Percentiles rank a stretch among this genome's conserved stretches.
Conservation (phyloP, 306 rosid species). For the Quercus berberidifolia region DNA sequence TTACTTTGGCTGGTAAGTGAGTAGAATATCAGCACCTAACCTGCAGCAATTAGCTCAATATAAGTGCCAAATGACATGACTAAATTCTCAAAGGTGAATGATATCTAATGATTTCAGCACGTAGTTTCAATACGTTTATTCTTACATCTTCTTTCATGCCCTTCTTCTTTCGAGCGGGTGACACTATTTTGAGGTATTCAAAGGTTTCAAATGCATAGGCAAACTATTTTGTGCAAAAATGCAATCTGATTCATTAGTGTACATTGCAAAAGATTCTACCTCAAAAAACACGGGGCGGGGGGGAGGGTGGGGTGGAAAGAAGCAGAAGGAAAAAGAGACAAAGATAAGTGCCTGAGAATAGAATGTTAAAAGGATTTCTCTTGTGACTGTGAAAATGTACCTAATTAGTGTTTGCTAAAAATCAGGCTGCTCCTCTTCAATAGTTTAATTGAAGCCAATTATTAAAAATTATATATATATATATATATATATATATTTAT, state of each 20-base stretch:
- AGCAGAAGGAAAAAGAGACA: not conserved
- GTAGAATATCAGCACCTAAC: slow-evolving; percentile 5
- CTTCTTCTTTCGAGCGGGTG: not conserved
- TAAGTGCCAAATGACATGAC: not conserved
- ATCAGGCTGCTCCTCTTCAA: not conserved
- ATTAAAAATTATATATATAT: not conserved
- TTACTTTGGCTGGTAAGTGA: slow-evolving; percentile 56
- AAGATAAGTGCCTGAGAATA: not conserved
- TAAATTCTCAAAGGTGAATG: not conserved
- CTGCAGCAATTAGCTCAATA: not conserved
- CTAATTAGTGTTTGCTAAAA: not conserved
- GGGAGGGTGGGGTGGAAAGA: too few relatives aligned
- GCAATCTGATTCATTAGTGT: not conserved
- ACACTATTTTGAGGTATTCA: not conserved
- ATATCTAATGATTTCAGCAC: not conserved
- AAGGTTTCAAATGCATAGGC: not conserved
- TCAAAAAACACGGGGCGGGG: not conserved
- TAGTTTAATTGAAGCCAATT: not conserved
- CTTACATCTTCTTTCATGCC: not conserved
- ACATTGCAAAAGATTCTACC: not conserved
- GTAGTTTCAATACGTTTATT: not conserved
- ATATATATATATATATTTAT: too few relatives aligned
- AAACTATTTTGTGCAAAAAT: not conserved
- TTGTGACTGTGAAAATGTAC: not conserved
- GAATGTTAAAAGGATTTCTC: not conserved